Evolutionary conservation across 2,329 filamentous ascomycete genomes (phyloP).

Genomic region (Ceratocystis eucalypticola): DNA sequence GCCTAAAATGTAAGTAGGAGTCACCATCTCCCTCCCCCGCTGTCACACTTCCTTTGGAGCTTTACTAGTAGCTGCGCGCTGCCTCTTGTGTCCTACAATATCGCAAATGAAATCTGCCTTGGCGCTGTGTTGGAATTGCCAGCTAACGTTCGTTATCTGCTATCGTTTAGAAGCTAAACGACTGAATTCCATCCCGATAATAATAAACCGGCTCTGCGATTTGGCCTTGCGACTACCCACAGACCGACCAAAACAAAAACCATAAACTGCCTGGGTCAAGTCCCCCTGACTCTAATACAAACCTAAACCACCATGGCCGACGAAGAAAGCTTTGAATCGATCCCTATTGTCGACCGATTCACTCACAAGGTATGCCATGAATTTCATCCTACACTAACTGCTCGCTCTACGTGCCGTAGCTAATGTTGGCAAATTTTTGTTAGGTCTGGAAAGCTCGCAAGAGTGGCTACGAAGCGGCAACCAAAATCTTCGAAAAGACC

Average conservation of each 20-base stretch:
- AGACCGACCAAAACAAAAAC: not conserved
- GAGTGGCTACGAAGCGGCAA: constrained; percentile 81
- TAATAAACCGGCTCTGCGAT: not conserved
- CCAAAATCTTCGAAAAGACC: constrained; percentile 71
- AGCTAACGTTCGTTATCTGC: not conserved
- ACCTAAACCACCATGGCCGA: constrained; percentile 53
- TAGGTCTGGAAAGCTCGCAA: constrained; percentile 95
- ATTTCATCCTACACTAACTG: not conserved
- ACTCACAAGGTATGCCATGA: constrained; percentile 52
- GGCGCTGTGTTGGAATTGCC: not conserved
- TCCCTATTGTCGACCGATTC: constrained; percentile 69
- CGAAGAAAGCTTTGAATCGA: constrained; percentile 63
- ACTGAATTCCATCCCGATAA: too few species aligned
- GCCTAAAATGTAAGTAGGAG: not conserved
- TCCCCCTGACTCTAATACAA: not conserved
- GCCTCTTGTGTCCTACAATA: not conserved
- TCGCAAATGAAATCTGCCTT: not conserved
- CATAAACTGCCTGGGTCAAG: not conserved
- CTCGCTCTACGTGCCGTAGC: not conserved
- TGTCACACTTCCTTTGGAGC: not conserved
- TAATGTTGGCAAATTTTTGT: not conserved
- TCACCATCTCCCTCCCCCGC: not conserved
- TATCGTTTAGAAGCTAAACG: not conserved
- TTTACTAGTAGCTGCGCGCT: not conserved
- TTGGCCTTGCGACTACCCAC: not conserved